Conservation (phyloP, 1,139 yeast species). For the Suhomyces bokatorum region DNA sequence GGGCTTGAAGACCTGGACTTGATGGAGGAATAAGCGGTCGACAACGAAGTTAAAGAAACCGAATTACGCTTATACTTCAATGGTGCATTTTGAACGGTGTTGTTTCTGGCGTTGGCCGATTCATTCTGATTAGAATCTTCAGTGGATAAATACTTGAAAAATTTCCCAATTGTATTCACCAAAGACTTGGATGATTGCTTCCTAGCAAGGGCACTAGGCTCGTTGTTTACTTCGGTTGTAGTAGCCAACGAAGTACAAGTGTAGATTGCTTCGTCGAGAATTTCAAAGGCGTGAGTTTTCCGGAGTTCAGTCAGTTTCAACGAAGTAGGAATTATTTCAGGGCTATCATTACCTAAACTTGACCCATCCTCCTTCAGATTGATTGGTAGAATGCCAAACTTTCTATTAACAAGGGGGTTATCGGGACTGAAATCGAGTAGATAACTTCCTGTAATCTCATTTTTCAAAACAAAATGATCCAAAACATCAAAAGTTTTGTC, state of each 20-base stretch:
- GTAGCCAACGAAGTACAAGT: conserved; percentile 46
- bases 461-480: conserved; percentile 15
- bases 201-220: conserved; percentile 5
- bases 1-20: conserved; percentile 48
- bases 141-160: conserved; percentile 37
- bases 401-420: conserved; percentile 54
- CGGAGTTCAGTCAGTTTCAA: conserved; percentile 37
- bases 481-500: conserved; percentile 27
- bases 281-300: conserved; percentile 66
- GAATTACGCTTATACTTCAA: conserved; percentile 28
- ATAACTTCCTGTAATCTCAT: conserved; percentile 5
- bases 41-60: conserved; percentile 41
- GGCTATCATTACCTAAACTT: conserved; percentile 18
- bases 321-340: conserved; percentile 16
- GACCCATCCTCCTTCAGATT: conserved; percentile 28
- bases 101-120: conserved; percentile 8
- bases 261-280: conserved; percentile 76
- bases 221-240: conserved; percentile 12
- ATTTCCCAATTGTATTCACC: conserved; percentile 40
- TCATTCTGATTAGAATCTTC: conserved; percentile 24
- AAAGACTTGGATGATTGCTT: conserved; percentile 25
- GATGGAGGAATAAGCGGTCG: conserved; percentile 34
- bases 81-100: conserved; percentile 8
- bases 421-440: conserved; percentile 40
- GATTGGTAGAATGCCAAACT: conserved; percentile 45